Evolutionary conservation across 2,329 filamentous ascomycete genomes (phyloP).

Genomic region (Domatiomyces catenatus): DNA sequence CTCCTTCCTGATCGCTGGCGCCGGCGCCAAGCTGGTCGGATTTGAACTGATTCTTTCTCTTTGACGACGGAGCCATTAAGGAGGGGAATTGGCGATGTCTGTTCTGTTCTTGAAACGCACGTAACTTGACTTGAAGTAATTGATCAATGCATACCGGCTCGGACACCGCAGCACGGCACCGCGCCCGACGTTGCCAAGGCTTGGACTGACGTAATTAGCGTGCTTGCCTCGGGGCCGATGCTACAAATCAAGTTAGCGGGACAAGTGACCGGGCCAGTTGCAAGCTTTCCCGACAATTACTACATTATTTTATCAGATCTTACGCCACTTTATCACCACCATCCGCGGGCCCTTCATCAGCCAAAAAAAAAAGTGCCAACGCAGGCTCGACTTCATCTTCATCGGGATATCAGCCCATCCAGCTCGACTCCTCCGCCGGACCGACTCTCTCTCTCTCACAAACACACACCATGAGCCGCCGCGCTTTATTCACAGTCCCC

Average conservation of each 20-base stretch:
- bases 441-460: no score
- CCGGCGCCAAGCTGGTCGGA: constrained; percentile 5
- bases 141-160: no score
- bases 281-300: background rate
- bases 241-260: background rate
- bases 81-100: no score
- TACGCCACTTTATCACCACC: background rate
- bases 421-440: background rate
- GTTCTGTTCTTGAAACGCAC: no score
- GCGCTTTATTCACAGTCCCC: constrained; percentile 39
- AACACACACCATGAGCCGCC: constrained; percentile 39
- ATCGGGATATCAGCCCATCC: background rate
- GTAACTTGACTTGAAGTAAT: no score
- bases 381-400: background rate
- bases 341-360: no score
- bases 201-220: background rate
- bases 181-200: no score
- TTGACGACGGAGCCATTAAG: constrained; percentile 1
- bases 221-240: background rate
- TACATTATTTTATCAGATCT: background rate
- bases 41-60: constrained; percentile 3
- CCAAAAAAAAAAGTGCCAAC: background rate
- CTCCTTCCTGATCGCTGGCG: constrained; percentile 10
- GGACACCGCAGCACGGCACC: background rate
- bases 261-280: background rate